phyloP scores from a whole-genome alignment of 495 filamentous ascomycete species.

The Penicillium diatomitis region DNA sequence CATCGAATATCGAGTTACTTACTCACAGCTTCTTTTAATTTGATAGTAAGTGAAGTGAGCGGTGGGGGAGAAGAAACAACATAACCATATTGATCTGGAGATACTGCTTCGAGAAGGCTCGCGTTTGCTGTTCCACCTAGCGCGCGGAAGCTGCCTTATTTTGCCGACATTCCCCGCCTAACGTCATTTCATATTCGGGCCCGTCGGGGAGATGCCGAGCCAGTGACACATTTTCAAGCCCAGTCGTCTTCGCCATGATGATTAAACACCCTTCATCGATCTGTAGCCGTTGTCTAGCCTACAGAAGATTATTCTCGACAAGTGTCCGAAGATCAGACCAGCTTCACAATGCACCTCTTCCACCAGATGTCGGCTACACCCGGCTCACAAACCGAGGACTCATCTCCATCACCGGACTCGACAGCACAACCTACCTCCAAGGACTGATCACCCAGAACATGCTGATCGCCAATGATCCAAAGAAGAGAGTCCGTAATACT shows the following conservation, averaged over 20 bases:
- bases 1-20: too few species aligned
- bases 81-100: neutral
- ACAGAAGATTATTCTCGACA: conserved; percentile 25
- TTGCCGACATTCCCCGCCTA: conserved; percentile 24
- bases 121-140: neutral
- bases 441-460: conserved; percentile 77
- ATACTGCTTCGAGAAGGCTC: neutral
- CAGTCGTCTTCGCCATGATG: conserved; percentile 11
- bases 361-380: conserved; percentile 34
- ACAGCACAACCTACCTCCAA: conserved; percentile 78
- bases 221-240: conserved; percentile 7
- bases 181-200: conserved; percentile 14
- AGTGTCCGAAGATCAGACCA: conserved; percentile 12
- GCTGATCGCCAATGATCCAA: conserved; percentile 33
- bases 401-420: conserved; percentile 66
- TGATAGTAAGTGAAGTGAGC: too few species aligned
- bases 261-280: conserved; percentile 25
- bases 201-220: conserved; percentile 8
- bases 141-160: conserved; percentile 4
- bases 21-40: too few species aligned
- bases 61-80: too few species aligned
- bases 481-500: conserved; percentile 18
- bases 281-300: conserved; percentile 20
- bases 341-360: conserved; percentile 15
- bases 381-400: conserved; percentile 62